Evolutionary conservation across 768 basidiomycete genomes (phyloP).

Genomic region (Xanthoconium purpureum): DNA sequence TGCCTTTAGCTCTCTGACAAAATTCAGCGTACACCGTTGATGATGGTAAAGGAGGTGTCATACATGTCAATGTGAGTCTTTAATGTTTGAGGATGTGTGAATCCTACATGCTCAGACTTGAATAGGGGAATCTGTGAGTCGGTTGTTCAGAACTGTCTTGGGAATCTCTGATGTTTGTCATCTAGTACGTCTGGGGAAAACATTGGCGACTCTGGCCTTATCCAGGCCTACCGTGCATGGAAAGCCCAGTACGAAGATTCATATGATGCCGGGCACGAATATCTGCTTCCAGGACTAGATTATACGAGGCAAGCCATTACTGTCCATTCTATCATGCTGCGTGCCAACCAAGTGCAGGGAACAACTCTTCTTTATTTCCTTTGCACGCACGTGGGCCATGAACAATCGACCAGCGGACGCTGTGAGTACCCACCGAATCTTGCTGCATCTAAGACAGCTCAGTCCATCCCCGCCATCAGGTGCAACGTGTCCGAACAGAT

Average conservation of each 20-base stretch:
- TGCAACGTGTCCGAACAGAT: slow-evolving; percentile 80
- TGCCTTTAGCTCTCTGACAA: not conserved
- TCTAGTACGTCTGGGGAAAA: slow-evolving; percentile 86
- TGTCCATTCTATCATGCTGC: not conserved
- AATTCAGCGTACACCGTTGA: slow-evolving; percentile 70
- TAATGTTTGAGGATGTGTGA: not conserved
- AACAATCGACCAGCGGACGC: slow-evolving; percentile 77
- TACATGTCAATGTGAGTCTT: slow-evolving; percentile 76
- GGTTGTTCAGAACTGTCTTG: not conserved
- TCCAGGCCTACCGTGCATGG: slow-evolving; percentile 93
- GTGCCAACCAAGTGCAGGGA: slow-evolving; percentile 49
- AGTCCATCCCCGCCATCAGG: slow-evolving; percentile 34
- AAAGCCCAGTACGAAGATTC: slow-evolving; percentile 68
- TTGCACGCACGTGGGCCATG: slow-evolving; percentile 84
- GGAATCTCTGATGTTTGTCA: slow-evolving; percentile 9
- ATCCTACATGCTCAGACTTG: not conserved
- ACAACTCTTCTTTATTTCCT: slow-evolving; percentile 92
- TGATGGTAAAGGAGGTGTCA: slow-evolving; percentile 78
- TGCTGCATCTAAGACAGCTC: not conserved
- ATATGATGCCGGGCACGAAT: slow-evolving; percentile 56
- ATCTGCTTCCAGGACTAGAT: slow-evolving; percentile 76
- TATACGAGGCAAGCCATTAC: slow-evolving; percentile 55
- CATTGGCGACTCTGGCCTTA: slow-evolving; percentile 81
- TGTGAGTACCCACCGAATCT: slow-evolving; percentile 38
- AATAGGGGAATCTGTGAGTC: slow-evolving; percentile 71